phyloP scores from a whole-genome alignment of 148 eudicot genomes.

The Fagopyrum tataricum region DNA sequence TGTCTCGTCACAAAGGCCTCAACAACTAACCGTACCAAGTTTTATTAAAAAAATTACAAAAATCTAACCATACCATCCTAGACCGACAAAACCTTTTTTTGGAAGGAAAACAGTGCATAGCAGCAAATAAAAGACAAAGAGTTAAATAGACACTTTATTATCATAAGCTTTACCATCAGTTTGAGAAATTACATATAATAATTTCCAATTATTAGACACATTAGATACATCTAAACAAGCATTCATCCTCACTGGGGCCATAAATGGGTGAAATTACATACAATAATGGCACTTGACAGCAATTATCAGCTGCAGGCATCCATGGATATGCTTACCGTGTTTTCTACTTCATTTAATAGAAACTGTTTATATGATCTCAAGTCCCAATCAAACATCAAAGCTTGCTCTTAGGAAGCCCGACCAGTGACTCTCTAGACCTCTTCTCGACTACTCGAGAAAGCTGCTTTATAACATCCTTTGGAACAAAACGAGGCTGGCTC shows the following conservation, averaged over 20 bases:
- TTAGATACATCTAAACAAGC: background rate
- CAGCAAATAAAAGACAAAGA: too few relatives aligned
- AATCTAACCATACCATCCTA: too few relatives aligned
- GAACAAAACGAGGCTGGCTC: conserved; percentile 68
- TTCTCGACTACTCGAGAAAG: conserved; percentile 77
- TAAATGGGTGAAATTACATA: too few relatives aligned
- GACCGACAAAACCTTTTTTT: too few relatives aligned
- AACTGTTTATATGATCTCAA: background rate
- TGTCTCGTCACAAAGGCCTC: too few relatives aligned
- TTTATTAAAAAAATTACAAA: too few relatives aligned
- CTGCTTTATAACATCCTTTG: conserved; percentile 75
- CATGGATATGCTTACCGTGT: background rate
- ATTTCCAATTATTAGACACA: background rate
- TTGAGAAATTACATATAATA: too few relatives aligned
- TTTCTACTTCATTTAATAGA: background rate
- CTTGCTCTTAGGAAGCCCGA: conserved; percentile 74
- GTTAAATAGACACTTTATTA: too few relatives aligned
- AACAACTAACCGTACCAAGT: too few relatives aligned
- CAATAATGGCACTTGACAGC: background rate
- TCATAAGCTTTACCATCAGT: too few relatives aligned
- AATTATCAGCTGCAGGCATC: background rate
- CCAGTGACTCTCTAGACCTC: conserved; percentile 51
- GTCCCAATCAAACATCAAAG: conserved; percentile 25
- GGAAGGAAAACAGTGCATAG: too few relatives aligned
- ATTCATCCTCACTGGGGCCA: background rate